Percentiles rank a stretch among this genome's conserved stretches.
phyloP scores from a whole-genome alignment of 2,329 filamentous ascomycete genomes.

The Pestalotiopsis sp. region DNA sequence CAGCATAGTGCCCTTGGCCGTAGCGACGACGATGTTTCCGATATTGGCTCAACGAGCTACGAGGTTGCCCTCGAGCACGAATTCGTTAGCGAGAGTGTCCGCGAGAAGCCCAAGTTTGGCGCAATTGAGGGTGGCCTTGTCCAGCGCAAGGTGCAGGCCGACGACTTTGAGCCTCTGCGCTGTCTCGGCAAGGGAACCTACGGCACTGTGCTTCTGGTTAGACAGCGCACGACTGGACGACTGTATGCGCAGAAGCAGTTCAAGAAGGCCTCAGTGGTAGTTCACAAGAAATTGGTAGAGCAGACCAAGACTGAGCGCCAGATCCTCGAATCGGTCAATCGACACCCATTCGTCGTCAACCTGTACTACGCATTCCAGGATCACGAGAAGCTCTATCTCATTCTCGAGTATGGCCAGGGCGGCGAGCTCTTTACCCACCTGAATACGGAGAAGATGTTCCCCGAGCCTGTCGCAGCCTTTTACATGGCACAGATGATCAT shows the following conservation, averaged over 20 bases:
- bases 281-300: constrained; percentile 94
- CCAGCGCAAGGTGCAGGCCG: constrained; percentile 81
- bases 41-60: constrained; percentile 73
- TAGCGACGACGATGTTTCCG: constrained; percentile 70
- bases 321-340: constrained; percentile 93
- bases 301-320: constrained; percentile 96
- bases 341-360: constrained; percentile 97
- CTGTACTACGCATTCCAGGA: constrained; percentile 98
- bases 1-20: constrained; percentile 59
- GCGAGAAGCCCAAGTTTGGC: constrained; percentile 38
- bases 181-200: constrained; percentile 97
- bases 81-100: constrained; percentile 72
- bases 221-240: constrained; percentile 82
- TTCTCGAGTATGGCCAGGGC: constrained; percentile 95
- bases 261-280: constrained; percentile 91
- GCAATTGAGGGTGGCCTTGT: constrained; percentile 57
- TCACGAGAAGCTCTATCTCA: constrained; percentile 94
- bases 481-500: constrained; percentile 99
- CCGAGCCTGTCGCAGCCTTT: constrained; percentile 85
- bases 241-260: constrained; percentile 98
- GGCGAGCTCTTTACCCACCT: constrained; percentile 97
- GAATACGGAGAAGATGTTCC: constrained; percentile 92
- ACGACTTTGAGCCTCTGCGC: constrained; percentile 87
- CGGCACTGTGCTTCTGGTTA: constrained; percentile 91
- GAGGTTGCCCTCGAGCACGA: constrained; percentile 84